These are phyloP conservation scores for Cornus florida DNA, from an alignment of 148 eudicot species.

Conservation along the genomic window DNA sequence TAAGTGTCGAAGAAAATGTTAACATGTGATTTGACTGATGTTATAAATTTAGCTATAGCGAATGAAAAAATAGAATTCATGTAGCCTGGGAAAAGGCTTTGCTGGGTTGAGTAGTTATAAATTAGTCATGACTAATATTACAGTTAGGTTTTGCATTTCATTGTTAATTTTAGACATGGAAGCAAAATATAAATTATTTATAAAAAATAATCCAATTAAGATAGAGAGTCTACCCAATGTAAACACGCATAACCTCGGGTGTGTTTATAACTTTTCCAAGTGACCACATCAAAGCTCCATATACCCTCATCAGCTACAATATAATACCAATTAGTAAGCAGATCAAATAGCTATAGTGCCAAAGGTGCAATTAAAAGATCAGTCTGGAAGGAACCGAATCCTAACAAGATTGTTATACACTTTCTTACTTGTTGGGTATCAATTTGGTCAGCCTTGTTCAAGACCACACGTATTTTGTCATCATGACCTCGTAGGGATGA, in stretches of 20 bases:
- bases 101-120: not conserved
- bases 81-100: too few relatives aligned
- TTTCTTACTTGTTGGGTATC: conserved; percentile 88
- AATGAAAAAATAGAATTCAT: too few relatives aligned
- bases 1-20: too few relatives aligned
- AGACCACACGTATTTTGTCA: conserved; percentile 89
- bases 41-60: too few relatives aligned
- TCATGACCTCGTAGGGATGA: conserved; percentile 93
- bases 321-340: not conserved
- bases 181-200: not conserved
- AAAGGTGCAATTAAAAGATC: not conserved
- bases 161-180: not conserved
- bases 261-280: conserved; percentile 96
- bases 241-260: conserved; percentile 94
- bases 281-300: conserved; percentile 99
- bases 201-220: not conserved
- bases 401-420: not conserved
- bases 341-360: conserved; percentile 1
- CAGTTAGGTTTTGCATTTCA: not conserved
- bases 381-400: not conserved
- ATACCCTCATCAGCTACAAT: conserved; percentile 93
- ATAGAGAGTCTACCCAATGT: conserved; percentile 70
- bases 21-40: too few relatives aligned
- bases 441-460: conserved; percentile 97
- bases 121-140: not conserved